These are phyloP conservation scores for Serendipita sp. DNA, from an alignment of 768 basidiomycete species.

Conservation along the genomic window DNA sequence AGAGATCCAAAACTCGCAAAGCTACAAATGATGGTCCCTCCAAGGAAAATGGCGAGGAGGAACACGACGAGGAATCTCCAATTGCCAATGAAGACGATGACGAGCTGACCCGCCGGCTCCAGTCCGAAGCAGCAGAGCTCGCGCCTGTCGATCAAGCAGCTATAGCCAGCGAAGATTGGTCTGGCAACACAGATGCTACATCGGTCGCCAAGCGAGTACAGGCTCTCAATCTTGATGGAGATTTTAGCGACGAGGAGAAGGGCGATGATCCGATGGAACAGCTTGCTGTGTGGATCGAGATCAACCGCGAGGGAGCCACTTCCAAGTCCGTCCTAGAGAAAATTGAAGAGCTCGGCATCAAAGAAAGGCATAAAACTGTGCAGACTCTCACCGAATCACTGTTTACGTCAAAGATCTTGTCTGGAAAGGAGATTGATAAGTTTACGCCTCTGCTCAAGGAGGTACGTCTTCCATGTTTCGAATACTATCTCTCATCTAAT, in stretches of 20 bases:
- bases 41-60: slow-evolving; percentile 41
- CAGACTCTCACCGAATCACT: slow-evolving; percentile 70
- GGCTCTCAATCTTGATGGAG: slow-evolving; percentile 64
- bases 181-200: slow-evolving; percentile 78
- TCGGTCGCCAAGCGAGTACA: slow-evolving; percentile 74
- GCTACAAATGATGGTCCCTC: slow-evolving; percentile 25
- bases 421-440: slow-evolving; percentile 34
- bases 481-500: not conserved
- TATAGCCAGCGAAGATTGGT: slow-evolving; percentile 67
- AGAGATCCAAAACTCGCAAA: slow-evolving; percentile 48
- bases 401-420: slow-evolving; percentile 57
- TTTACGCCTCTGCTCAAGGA: slow-evolving; percentile 62
- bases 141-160: slow-evolving; percentile 37
- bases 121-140: slow-evolving; percentile 71
- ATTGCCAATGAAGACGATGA: slow-evolving; percentile 43
- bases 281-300: slow-evolving; percentile 75
- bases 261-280: slow-evolving; percentile 71
- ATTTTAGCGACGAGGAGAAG: slow-evolving; percentile 71
- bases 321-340: slow-evolving; percentile 58
- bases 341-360: slow-evolving; percentile 79
- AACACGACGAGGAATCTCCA: slow-evolving; percentile 30
- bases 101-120: slow-evolving; percentile 79
- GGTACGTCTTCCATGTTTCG: slow-evolving; percentile 28
- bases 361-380: slow-evolving; percentile 86
- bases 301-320: slow-evolving; percentile 37